Evolutionary conservation across 805 yeast genomes (phyloP).

Genomic region (Wickerhamiella cacticola): DNA sequence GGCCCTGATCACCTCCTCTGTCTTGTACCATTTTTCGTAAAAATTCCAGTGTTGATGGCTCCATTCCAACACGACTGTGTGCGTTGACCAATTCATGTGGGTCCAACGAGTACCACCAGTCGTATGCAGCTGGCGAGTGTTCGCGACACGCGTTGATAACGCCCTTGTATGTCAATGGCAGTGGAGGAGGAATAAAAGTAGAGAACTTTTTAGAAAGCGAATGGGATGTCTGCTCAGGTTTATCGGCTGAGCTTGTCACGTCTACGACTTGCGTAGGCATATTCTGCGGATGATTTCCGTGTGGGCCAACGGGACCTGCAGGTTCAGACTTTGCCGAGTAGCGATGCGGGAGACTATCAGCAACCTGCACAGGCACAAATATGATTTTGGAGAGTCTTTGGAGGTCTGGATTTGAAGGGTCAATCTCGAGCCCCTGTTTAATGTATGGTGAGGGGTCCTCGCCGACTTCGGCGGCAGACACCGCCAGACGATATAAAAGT

Average conservation of each 20-base stretch:
- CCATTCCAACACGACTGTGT: conserved; percentile 18
- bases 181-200: conserved; percentile 12
- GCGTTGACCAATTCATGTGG: conserved; percentile 17
- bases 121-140: conserved; percentile 12
- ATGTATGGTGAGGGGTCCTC: conserved; percentile 8
- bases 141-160: conserved; percentile 17
- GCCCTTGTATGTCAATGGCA: conserved; percentile 19
- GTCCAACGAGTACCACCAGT: conserved; percentile 18
- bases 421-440: conserved; percentile 17
- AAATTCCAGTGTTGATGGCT: conserved; percentile 22
- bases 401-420: conserved; percentile 18
- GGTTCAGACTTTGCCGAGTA: conserved; percentile 1
- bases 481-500: conserved; percentile 18
- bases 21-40: conserved; percentile 14
- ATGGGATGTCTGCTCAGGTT: background rate
- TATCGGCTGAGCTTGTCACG: background rate
- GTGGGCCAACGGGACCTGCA: conserved; percentile 1
- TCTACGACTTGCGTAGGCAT: background rate
- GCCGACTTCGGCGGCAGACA: conserved; percentile 16
- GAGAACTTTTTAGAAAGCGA: background rate
- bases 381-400: background rate
- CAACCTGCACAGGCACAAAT: conserved; percentile 5
- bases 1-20: conserved; percentile 15
- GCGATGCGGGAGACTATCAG: conserved; percentile 13
- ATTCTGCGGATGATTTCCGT: background rate